Conservation (phyloP, 164 flowering plant species). For the Sextonia rubra region DNA sequence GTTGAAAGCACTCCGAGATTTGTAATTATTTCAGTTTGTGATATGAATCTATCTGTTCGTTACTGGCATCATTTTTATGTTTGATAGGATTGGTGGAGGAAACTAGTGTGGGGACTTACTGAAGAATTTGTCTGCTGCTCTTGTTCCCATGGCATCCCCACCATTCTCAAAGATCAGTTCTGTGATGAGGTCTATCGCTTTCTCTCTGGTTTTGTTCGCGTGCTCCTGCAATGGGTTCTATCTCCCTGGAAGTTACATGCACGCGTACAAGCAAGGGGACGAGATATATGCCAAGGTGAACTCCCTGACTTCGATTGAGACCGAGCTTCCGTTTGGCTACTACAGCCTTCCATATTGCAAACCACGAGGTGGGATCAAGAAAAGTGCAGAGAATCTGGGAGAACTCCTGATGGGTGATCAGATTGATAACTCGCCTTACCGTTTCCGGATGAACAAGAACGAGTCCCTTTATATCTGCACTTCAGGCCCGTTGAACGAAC, state of each 20-base stretch:
- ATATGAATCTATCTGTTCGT: no score
- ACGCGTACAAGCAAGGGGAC: slow-evolving; percentile 19
- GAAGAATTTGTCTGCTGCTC: neutral
- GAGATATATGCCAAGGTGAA: slow-evolving; percentile 24
- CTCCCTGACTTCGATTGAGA: slow-evolving; percentile 33
- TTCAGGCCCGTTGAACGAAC: slow-evolving; percentile 16
- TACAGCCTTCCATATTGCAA: slow-evolving; percentile 30
- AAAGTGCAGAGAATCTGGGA: slow-evolving; percentile 31
- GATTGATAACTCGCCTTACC: slow-evolving; percentile 31
- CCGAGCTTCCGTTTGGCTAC: slow-evolving; percentile 31
- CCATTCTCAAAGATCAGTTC: neutral
- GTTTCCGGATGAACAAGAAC: slow-evolving; percentile 24
- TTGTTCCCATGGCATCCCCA: slow-evolving; percentile 4
- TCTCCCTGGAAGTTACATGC: slow-evolving; percentile 32
- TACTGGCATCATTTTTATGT: no score
- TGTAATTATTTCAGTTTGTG: no score
- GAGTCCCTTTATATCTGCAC: slow-evolving; percentile 30
- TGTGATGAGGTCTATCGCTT: neutral
- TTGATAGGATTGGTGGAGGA: neutral
- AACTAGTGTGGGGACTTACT: neutral
- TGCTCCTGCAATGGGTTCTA: slow-evolving; percentile 22
- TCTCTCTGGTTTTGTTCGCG: slow-evolving; percentile 8
- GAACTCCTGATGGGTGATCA: slow-evolving; percentile 36
- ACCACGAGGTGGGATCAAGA: slow-evolving; percentile 21
- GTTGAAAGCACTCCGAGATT: no score